A percentile compares a stretch with the other conserved stretches of the same genome.
Conservation (phyloP, 2,329 filamentous ascomycete species). For the Fusarium algeriense region DNA sequence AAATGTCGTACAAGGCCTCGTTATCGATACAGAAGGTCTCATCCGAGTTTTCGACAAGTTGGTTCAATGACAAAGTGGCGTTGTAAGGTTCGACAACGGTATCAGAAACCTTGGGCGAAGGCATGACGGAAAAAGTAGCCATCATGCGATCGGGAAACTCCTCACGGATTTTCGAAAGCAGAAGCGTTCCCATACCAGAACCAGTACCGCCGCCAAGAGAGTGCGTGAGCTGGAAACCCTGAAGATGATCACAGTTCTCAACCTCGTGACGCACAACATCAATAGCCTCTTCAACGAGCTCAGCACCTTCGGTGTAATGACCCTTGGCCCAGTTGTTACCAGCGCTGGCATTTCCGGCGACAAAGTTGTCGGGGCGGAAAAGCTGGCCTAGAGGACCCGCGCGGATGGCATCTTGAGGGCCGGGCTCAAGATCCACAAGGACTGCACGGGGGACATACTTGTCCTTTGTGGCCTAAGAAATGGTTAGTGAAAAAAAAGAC, state of each 20-base stretch:
- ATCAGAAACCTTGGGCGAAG: slow-evolving; percentile 99
- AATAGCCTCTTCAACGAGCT: slow-evolving; percentile 97
- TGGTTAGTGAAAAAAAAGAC: slow-evolving; percentile 12
- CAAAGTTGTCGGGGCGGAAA: slow-evolving; percentile 99
- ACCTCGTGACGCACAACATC: slow-evolving; percentile 99
- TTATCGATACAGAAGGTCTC: slow-evolving; percentile 99
- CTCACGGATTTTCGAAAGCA: slow-evolving; percentile 99
- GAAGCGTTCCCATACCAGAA: slow-evolving; percentile 99
- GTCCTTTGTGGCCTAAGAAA: slow-evolving; percentile 84
- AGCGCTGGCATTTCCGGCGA: slow-evolving; percentile 98
- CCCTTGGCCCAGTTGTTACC: slow-evolving; percentile 99
- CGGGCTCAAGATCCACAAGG: slow-evolving; percentile 98
- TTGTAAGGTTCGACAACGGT: slow-evolving; percentile 99
- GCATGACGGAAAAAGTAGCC: slow-evolving; percentile 99
- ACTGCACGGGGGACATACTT: slow-evolving; percentile 99
- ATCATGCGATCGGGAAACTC: slow-evolving; percentile 99
- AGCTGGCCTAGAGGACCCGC: slow-evolving; percentile 98
- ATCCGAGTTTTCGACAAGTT: slow-evolving; percentile 99
- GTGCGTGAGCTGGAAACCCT: slow-evolving; percentile 99
- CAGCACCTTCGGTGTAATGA: slow-evolving; percentile 99
- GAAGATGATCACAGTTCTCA: slow-evolving; percentile 98
- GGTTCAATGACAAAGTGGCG: slow-evolving; percentile 97
- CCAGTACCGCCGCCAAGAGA: slow-evolving; percentile 99
- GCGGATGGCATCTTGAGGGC: slow-evolving; percentile 99
- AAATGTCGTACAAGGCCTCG: slow-evolving; percentile 99